Evolutionary conservation across 805 yeast genomes (phyloP), one percentile per base, ranked within the genome.

Genomic region (Phaffomyces opuntiae): DNA sequence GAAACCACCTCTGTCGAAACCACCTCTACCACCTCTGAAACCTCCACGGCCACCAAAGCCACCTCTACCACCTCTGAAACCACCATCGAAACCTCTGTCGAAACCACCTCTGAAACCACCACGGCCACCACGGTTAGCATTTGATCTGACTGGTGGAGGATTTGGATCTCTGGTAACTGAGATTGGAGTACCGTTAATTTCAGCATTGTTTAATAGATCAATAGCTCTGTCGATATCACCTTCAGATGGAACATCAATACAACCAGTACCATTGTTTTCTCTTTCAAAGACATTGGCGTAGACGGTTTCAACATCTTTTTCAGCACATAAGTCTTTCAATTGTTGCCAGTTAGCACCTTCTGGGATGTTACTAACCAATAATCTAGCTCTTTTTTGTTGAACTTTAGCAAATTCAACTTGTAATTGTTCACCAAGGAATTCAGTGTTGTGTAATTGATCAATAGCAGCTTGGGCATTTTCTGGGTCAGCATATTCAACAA

Each of bases 271-370:
- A 49, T 68, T 69, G 46, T 67, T 67, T 49, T 70, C 75, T 61
- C 73, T 66, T 45, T 68, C 64, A 53, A 68, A 67, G 47, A 69
- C 75, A 49, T 69, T 67, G 43, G 74, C 63, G 53, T 82, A 84
- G 32, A 83, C 77, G 47, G 88, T 85, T 48, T 79, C 76, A 52
- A 74, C 64, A 51, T 75, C 79, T 66, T 79, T 83, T 50, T 84
- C 89, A 63, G 95, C 77, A 53, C 88, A 89, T 62, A 87, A 80
- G 70, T 91, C 98, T 72, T 89, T 86, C 62, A 86, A 75, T 59
- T 84, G 91, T 73, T 86, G 93, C 95, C 95, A 86, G 43, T 87
- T 81, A 47, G 86, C 74, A 51, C 81, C 81, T 55, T 81, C 84
- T 56, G 90, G 90, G 59, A 86, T 72, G 66, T 79, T 78, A 55